These are phyloP conservation scores for Aspergillus puulaauensis DNA, from an alignment of 2,329 filamentous ascomycete genomes.

Conservation along the genomic window DNA sequence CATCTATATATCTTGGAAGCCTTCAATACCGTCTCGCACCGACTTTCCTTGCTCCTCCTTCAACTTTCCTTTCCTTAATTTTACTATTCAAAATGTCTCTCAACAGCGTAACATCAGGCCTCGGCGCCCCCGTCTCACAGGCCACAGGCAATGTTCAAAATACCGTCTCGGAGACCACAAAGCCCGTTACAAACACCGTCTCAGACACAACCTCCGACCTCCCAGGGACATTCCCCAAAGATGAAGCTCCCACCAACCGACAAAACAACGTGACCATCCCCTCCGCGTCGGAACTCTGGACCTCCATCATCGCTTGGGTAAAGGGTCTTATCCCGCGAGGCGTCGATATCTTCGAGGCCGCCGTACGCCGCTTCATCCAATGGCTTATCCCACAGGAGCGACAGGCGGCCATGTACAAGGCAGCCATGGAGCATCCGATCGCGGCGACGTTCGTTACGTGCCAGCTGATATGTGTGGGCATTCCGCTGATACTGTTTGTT, in stretches of 20 bases:
- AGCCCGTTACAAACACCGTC: not conserved
- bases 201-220: not conserved
- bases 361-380: slow-evolving; percentile 23
- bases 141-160: not conserved
- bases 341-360: slow-evolving; percentile 29
- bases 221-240: slow-evolving; percentile 3
- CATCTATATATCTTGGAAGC: not conserved
- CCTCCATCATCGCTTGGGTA: not conserved
- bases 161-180: not conserved
- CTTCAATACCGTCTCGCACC: not conserved
- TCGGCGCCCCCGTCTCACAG: not conserved
- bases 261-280: slow-evolving; percentile 8
- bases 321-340: slow-evolving; percentile 17
- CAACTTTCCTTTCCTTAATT: no score
- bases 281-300: not conserved
- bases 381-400: slow-evolving; percentile 27
- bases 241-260: not conserved
- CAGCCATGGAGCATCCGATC: slow-evolving; percentile 28
- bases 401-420: slow-evolving; percentile 29
- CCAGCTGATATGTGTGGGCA: slow-evolving; percentile 34
- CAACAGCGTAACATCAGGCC: slow-evolving; percentile 2
- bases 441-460: slow-evolving; percentile 33
- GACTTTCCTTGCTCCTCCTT: not conserved
- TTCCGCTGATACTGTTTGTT: slow-evolving; percentile 34
- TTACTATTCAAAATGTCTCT: not conserved